These are phyloP conservation scores for Rhizopus stolonifer DNA, from an alignment of 371 early-diverging fungal species.

Conservation along the genomic window DNA sequence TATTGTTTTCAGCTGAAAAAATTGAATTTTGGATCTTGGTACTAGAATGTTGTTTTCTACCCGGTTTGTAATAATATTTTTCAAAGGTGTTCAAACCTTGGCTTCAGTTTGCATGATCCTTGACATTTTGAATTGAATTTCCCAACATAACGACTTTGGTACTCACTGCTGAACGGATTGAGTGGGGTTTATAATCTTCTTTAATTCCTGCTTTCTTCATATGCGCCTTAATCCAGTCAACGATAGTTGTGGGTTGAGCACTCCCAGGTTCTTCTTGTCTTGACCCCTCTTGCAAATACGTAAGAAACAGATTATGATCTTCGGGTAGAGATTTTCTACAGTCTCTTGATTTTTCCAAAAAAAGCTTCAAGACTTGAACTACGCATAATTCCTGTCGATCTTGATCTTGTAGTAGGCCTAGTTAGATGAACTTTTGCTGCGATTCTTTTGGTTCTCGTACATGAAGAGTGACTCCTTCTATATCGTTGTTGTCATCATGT, in stretches of 20 bases:
- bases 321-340: neutral
- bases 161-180: neutral
- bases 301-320: conserved; percentile 3
- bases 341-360: neutral
- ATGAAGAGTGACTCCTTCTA: conserved; percentile 3
- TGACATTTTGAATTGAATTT: conserved; percentile 1
- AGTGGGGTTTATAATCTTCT: neutral
- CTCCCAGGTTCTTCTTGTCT: neutral
- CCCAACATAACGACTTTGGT: conserved; percentile 2
- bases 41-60: neutral
- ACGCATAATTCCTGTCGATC: neutral
- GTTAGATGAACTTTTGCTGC: neutral
- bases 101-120: conserved; percentile 8
- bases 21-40: conserved; percentile 5
- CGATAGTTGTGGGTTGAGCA: neutral
- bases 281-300: neutral
- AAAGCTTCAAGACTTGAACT: neutral
- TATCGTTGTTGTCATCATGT: neutral
- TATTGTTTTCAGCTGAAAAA: conserved; percentile 15
- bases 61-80: conserved; percentile 3
- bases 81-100: neutral
- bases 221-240: neutral
- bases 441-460: conserved; percentile 10
- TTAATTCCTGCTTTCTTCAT: conserved; percentile 3
- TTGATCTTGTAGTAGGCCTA: neutral